These are phyloP conservation scores for Cercospora citrullina DNA, from an alignment of 2,329 filamentous ascomycete genomes.

Conservation along the genomic window DNA sequence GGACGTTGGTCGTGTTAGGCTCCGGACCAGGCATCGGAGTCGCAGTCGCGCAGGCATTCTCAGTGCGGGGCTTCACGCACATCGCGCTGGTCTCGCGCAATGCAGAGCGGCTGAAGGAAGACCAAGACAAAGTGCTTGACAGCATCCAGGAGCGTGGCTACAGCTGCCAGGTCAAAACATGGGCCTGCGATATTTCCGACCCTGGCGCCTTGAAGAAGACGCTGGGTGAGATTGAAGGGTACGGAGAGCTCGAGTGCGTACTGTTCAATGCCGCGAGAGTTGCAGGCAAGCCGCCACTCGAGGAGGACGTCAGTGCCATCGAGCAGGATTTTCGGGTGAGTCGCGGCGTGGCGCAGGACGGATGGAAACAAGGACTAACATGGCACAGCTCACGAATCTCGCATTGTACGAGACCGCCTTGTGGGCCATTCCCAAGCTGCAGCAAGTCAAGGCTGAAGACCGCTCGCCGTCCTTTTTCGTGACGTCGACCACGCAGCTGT, in stretches of 20 bases:
- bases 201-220: constrained; percentile 41
- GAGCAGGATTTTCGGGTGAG: constrained; percentile 53
- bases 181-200: constrained; percentile 49
- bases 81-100: constrained; percentile 53
- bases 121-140: constrained; percentile 35
- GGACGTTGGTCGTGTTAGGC: constrained; percentile 45
- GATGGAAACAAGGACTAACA: constrained; percentile 1
- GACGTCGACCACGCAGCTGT: constrained; percentile 50
- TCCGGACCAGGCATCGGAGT: constrained; percentile 53
- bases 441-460: constrained; percentile 37
- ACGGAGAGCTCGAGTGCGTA: constrained; percentile 49
- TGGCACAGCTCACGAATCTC: constrained; percentile 47
- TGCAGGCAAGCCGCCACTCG: constrained; percentile 45
- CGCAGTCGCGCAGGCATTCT: constrained; percentile 45
- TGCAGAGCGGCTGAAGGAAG: constrained; percentile 42
- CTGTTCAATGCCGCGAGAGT: constrained; percentile 57
- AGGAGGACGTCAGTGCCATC: constrained; percentile 48
- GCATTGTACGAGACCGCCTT: constrained; percentile 52
- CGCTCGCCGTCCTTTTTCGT: constrained; percentile 52
- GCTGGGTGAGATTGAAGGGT: constrained; percentile 47
- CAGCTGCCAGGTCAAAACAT: constrained; percentile 46
- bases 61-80: constrained; percentile 48
- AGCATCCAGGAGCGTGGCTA: constrained; percentile 37
- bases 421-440: constrained; percentile 49
- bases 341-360: neutral